Base-by-base conservation (phyloP, 805 yeast genomes). In the Kuraishia hungarica region DNA sequence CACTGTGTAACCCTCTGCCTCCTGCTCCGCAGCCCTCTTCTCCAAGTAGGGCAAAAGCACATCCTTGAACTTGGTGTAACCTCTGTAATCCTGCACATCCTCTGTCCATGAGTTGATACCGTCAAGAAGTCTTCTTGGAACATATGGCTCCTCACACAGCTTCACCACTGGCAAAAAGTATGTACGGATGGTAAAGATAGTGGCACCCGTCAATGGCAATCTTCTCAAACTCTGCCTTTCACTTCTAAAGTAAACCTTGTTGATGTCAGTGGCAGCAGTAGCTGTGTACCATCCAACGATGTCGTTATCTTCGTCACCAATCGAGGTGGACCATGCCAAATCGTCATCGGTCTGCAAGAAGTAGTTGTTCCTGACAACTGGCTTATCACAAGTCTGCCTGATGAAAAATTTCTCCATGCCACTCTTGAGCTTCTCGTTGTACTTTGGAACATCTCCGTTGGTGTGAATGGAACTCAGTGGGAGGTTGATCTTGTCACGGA, bases 351-450 rank as follows among this genome's bases (percentile, higher is more conserved):
- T 81, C 66, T 84, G 89, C 47, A 84, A 65, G 61, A 84, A 84
- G 64, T 84, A 84, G 63, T 81, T 81, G 68, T 84, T 84, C 55
- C 89, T 71, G 13, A 79, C 85, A n/a, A 84, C 85, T 0, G 87
- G 85, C 57, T 78, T 77, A 62, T 83, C 87, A 53, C 78, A 75
- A 8, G 81, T 72, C 56, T 80, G 70, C 57, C 87, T 71, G 39
- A 73, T 67, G 63, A 84, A 84, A 66, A 84, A 84, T 61, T 82
- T 81, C 59, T 83, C 84, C 89, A 84, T 84, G 2, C 87, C 84
- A 39, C 69, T 67, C 63, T 81, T 76, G 61, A 84, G 74, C 61
- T 83, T 80, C 46, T 77, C 79, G 54, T 79, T 73, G 62, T 78
- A 84, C 62, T 83, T 80, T 13, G 89, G 89, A 46, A 85, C 89